Conservation (phyloP, 2,329 filamentous ascomycete species). For the Penicillium sp. region DNA sequence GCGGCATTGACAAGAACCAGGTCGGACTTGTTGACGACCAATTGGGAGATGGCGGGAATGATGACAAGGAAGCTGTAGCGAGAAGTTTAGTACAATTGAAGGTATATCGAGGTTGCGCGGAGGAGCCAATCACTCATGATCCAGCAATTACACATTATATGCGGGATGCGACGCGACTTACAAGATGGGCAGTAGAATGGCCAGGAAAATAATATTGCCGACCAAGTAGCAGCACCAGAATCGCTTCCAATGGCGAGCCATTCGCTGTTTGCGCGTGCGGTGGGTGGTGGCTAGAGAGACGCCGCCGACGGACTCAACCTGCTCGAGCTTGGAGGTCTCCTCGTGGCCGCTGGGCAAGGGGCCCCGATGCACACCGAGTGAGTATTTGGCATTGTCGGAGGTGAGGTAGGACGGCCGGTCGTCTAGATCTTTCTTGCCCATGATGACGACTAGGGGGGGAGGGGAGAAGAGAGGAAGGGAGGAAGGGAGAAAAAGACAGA, state of each 20-base stretch:
- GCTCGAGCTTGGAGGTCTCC: conserved; percentile 27
- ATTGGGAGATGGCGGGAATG: conserved; percentile 46
- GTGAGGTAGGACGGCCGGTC: conserved; percentile 31
- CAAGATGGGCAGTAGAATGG: conserved; percentile 45
- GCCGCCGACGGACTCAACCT: conserved; percentile 32
- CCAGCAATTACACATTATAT: not conserved
- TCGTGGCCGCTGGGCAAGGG: conserved; percentile 24
- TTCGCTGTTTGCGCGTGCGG: conserved; percentile 28
- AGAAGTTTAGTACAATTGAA: not conserved
- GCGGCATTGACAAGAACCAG: conserved; percentile 40
- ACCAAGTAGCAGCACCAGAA: conserved; percentile 45
- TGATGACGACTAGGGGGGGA: conserved; percentile 13
- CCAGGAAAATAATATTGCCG: conserved; percentile 38
- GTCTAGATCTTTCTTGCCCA: conserved; percentile 24
- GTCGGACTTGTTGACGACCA: conserved; percentile 39
- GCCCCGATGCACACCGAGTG: conserved; percentile 34
- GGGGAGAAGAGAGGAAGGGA: not conserved
- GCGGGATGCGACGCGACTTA: conserved; percentile 24
- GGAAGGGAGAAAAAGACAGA: not conserved
- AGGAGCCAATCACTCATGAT: not conserved
- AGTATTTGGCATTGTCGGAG: conserved; percentile 34
- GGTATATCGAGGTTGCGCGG: not conserved
- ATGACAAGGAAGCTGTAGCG: conserved; percentile 41
- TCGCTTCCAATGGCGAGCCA: conserved; percentile 40
- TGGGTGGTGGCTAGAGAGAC: conserved; percentile 29